Conservation (phyloP, 306 rosid species). For the Quercus bicolor region DNA sequence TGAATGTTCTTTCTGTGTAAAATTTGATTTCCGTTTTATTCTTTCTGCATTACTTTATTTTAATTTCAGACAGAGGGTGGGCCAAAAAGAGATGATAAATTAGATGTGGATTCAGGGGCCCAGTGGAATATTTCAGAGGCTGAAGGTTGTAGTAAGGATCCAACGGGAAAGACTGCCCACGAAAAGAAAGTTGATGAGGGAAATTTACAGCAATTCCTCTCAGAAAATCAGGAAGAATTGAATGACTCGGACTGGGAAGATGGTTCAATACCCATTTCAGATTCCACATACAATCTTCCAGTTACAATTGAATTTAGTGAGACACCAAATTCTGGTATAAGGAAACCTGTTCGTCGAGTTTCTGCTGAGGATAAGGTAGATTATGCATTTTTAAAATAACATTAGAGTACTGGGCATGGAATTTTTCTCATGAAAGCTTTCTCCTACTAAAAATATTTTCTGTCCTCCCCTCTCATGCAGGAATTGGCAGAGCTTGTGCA, state of each 20-base stretch:
- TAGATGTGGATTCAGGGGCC: slow-evolving; percentile 28
- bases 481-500: slow-evolving; percentile 83
- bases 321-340: slow-evolving; percentile 45
- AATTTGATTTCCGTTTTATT: neutral
- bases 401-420: slow-evolving; percentile 8
- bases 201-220: slow-evolving; percentile 25
- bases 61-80: slow-evolving; percentile 39
- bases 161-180: slow-evolving; percentile 23
- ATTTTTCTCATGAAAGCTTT: slow-evolving; percentile 25
- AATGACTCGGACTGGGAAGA: slow-evolving; percentile 91
- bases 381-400: slow-evolving; percentile 11
- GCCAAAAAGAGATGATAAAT: slow-evolving; percentile 31
- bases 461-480: slow-evolving; percentile 29
- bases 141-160: slow-evolving; percentile 36
- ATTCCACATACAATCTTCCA: slow-evolving; percentile 29
- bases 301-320: slow-evolving; percentile 67
- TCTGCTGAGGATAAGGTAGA: slow-evolving; percentile 81
- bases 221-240: slow-evolving; percentile 48
- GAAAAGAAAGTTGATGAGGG: slow-evolving; percentile 33
- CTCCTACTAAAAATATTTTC: slow-evolving; percentile 13
- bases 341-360: slow-evolving; percentile 56
- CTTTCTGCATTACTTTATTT: slow-evolving; percentile 11
- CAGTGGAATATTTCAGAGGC: slow-evolving; percentile 31
- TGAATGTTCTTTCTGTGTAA: neutral
- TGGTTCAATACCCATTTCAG: slow-evolving; percentile 42